These are phyloP conservation scores for Malassezia caprae DNA, from an alignment of 1,284 basidiomycete species.

Conservation along the genomic window DNA sequence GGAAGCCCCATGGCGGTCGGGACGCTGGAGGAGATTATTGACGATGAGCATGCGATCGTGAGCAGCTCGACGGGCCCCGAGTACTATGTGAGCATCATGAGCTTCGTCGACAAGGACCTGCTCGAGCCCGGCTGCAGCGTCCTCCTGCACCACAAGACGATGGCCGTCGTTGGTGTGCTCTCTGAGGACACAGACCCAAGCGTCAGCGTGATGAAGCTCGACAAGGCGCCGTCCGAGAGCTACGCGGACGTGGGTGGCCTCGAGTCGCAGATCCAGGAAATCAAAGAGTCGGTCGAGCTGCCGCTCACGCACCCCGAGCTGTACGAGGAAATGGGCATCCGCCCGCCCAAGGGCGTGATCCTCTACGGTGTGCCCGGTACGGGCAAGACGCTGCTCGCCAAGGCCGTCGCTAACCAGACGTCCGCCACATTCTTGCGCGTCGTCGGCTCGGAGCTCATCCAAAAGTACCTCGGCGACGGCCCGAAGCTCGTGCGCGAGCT, in stretches of 20 bases:
- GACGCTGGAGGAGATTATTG: slow-evolving; percentile 96
- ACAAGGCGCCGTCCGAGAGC: slow-evolving; percentile 91
- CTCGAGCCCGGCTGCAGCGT: slow-evolving; percentile 94
- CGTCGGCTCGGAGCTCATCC: slow-evolving; percentile 94
- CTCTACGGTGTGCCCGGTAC: slow-evolving; percentile 97
- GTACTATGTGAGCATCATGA: slow-evolving; percentile 97
- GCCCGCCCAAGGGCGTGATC: slow-evolving; percentile 97
- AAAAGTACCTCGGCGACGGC: slow-evolving; percentile 95
- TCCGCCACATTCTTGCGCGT: slow-evolving; percentile 96
- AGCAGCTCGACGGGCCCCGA: slow-evolving; percentile 90
- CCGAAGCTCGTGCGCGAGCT: slow-evolving; percentile 52
- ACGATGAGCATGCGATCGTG: slow-evolving; percentile 99
- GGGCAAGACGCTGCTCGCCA: slow-evolving; percentile 93
- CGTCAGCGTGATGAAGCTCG: slow-evolving; percentile 94
- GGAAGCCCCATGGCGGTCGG: slow-evolving; percentile 96
- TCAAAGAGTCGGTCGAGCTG: slow-evolving; percentile 98
- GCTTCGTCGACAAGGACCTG: slow-evolving; percentile 95
- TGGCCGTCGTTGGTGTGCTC: slow-evolving; percentile 87
- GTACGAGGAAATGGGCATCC: slow-evolving; percentile 99
- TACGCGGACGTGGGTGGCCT: slow-evolving; percentile 98
- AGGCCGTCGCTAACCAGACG: slow-evolving; percentile 97
- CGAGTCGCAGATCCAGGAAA: slow-evolving; percentile 94
- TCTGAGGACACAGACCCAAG: slow-evolving; percentile 95
- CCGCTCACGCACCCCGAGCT: slow-evolving; percentile 95
- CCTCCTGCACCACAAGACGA: slow-evolving; percentile 89